Base-by-base conservation (phyloP, 768 basidiomycete species). In the Kwoniella sp. region DNA sequence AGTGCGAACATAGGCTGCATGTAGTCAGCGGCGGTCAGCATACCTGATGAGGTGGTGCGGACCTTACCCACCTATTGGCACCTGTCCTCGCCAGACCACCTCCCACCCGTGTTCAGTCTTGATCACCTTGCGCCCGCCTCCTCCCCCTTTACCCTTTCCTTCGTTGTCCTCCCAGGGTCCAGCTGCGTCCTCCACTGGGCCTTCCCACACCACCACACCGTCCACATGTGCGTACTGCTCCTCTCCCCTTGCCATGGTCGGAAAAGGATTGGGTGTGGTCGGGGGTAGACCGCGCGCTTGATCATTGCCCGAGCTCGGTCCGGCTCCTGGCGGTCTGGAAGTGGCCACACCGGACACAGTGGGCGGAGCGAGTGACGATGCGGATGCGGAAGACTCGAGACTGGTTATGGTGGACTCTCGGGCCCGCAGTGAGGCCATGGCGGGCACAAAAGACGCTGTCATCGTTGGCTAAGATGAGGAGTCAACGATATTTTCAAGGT, bases 381-480 rank as follows among this genome's bases (percentile, higher is more conserved):
- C 14, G 27, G 59, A 50, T 20, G 36, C 17, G 3, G 54, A 37
- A 34, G 54, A 33, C 8, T 23, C 23, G 29, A 51, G 20, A 26
- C 15, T 9, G 26, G 49, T 49, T 41, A 39, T 44, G 3, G 27
- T 28, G 37, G 50, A 20, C 27, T 25, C 36, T 5, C 27, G 32
- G 43, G 34, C 29, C 26, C 53, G 36, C n/a, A 61, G 32, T 14
- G 66, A 64, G n/a, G 71, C 62, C 6, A 76, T 61, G 57, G n/a
- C n/a, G n/a, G n/a, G n/a, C n/a, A n/a, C n/a, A n/a, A 89, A 92
- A 2, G 83, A 83, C 1, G 88, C 87, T 50, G 89, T 88, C 39
- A 89, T 79, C 6, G 88, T 83, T 14, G 89, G 77, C 74, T 91
- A 85, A 3, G 20, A 36, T 36, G 34, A 36, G 34, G 6, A 36